Percentiles rank a stretch among this genome's conserved stretches.
Evolutionary conservation across 1,284 basidiomycete genomes (phyloP).

Genomic region (Tilletia setariae): DNA sequence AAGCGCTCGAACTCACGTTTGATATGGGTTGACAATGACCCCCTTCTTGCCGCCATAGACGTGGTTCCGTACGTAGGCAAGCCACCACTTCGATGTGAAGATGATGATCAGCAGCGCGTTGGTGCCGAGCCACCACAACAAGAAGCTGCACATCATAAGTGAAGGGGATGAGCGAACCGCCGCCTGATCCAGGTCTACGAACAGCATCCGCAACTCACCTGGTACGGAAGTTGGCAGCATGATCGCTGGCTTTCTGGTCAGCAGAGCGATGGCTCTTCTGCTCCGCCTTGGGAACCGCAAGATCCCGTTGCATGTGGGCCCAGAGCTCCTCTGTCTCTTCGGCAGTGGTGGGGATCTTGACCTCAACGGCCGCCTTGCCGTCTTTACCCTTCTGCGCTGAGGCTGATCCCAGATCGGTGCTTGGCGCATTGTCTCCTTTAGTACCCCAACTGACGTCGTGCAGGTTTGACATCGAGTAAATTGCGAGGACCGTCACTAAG

Average conservation of each 20-base stretch:
- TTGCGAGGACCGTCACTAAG: slow-evolving; percentile 59
- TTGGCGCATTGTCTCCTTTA: slow-evolving; percentile 51
- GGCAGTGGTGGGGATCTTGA: slow-evolving; percentile 72
- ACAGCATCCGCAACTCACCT: slow-evolving; percentile 69
- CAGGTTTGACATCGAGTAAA: slow-evolving; percentile 72
- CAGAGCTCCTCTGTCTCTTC: slow-evolving; percentile 79
- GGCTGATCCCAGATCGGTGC: slow-evolving; percentile 64
- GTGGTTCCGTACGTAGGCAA: slow-evolving; percentile 17
- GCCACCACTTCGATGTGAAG: slow-evolving; percentile 23
- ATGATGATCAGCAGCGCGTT: slow-evolving; percentile 25
- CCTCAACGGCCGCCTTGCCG: slow-evolving; percentile 79
- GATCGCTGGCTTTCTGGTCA: slow-evolving; percentile 84
- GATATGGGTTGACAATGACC: slow-evolving; percentile 11
- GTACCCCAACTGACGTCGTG: slow-evolving; percentile 55
- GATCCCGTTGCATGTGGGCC: slow-evolving; percentile 66
- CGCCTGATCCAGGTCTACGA: no score
- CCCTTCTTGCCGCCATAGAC: slow-evolving; percentile 11
- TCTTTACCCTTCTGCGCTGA: slow-evolving; percentile 67
- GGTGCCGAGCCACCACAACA: slow-evolving; percentile 17
- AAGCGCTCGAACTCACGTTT: neutral
- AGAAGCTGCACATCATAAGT: neutral
- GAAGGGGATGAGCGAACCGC: slow-evolving; percentile 66
- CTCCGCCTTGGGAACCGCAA: slow-evolving; percentile 61
- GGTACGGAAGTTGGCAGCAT: slow-evolving; percentile 69
- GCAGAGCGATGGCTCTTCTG: slow-evolving; percentile 77